phyloP scores from a whole-genome alignment of 768 basidiomycete species.

The Leccinum pellstonianum region DNA sequence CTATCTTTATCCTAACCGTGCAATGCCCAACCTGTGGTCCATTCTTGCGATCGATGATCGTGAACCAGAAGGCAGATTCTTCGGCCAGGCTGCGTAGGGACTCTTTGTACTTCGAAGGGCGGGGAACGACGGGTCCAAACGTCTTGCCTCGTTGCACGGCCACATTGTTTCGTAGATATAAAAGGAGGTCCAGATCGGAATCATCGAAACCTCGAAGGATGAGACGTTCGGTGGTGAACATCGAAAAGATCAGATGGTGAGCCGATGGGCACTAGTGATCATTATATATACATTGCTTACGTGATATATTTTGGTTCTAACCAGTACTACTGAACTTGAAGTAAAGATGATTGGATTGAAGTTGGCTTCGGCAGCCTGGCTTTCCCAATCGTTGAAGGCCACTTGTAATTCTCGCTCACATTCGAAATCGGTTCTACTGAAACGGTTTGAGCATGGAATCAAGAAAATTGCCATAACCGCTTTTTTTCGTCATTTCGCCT shows the following conservation, averaged over 20 bases:
- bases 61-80: conserved; percentile 20
- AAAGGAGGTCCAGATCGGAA: conserved; percentile 18
- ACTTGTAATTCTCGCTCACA: too few species aligned
- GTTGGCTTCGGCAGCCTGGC: neutral
- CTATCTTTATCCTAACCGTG: conserved; percentile 15
- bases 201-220: conserved; percentile 25
- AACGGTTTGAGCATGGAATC: too few species aligned
- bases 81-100: conserved; percentile 7
- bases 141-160: conserved; percentile 21
- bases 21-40: conserved; percentile 12
- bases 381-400: neutral
- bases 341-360: too few species aligned
- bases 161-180: conserved; percentile 26
- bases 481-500: too few species aligned
- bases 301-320: too few species aligned
- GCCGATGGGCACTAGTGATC: too few species aligned
- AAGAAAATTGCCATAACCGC: too few species aligned
- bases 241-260: neutral
- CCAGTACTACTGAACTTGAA: neutral
- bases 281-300: too few species aligned
- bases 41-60: conserved; percentile 19
- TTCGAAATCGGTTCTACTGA: too few species aligned
- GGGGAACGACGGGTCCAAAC: conserved; percentile 24
- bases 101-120: conserved; percentile 13
- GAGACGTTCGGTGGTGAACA: conserved; percentile 29